phyloP scores from a whole-genome alignment of 1,284 basidiomycete genomes.

The Mycena citricolor region DNA sequence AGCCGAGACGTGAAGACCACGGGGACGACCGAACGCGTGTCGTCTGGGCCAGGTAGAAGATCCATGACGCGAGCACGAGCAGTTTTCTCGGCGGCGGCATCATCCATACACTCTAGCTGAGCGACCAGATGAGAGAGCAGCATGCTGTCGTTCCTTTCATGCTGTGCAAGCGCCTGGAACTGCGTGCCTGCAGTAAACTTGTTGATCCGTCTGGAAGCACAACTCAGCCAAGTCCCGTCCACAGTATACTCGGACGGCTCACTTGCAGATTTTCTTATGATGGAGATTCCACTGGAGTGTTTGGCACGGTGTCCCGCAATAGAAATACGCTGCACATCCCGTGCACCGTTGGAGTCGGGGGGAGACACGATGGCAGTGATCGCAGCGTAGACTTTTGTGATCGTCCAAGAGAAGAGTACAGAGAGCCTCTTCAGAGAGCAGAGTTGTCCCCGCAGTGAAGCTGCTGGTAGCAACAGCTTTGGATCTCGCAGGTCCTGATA shows the following conservation, averaged over 20 bases:
- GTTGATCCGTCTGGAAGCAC: slow-evolving; percentile 21
- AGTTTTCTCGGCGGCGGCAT: slow-evolving; percentile 26
- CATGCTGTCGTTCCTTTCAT: slow-evolving; percentile 59
- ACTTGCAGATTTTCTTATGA: slow-evolving; percentile 67
- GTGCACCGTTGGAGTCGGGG: slow-evolving; percentile 49
- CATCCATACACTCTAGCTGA: slow-evolving; percentile 31
- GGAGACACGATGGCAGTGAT: slow-evolving; percentile 49
- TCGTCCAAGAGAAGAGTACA: slow-evolving; percentile 48
- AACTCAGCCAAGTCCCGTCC: background rate
- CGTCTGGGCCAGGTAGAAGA: slow-evolving; percentile 47
- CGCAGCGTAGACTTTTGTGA: slow-evolving; percentile 65
- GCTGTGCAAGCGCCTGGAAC: slow-evolving; percentile 47
- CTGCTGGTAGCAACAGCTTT: slow-evolving; percentile 42
- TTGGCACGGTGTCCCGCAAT: slow-evolving; percentile 67
- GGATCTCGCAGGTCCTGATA: slow-evolving; percentile 46
- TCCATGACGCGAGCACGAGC: slow-evolving; percentile 42
- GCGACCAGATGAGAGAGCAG: slow-evolving; percentile 63
- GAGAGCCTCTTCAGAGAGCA: slow-evolving; percentile 47
- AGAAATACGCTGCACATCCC: slow-evolving; percentile 68
- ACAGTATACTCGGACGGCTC: background rate
- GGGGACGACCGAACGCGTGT: slow-evolving; percentile 25
- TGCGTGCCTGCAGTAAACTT: slow-evolving; percentile 46
- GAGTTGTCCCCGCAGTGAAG: slow-evolving; percentile 43
- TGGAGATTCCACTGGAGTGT: slow-evolving; percentile 58
- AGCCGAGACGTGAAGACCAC: slow-evolving; percentile 36